phyloP scores from a whole-genome alignment of 2,329 filamentous ascomycete species.

The Magnaporthiopsis poae region DNA sequence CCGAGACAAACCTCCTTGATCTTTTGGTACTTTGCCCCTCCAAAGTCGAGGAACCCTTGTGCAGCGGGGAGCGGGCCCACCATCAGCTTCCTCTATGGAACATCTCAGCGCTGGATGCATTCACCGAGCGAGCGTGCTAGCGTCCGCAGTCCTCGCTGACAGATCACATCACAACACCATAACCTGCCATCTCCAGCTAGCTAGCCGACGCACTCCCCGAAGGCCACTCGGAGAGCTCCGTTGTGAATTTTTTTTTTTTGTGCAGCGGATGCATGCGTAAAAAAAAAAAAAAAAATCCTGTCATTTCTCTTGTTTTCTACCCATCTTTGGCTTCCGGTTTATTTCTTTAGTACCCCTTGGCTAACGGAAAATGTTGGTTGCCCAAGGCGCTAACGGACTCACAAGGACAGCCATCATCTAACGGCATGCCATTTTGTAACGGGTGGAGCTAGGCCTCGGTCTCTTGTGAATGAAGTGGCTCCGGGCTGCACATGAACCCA shows the following conservation, averaged over 20 bases:
- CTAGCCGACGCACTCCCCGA: not conserved
- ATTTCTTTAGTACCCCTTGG: not conserved
- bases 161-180: not conserved
- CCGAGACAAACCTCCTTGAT: not conserved
- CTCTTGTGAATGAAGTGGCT: not conserved
- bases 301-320: not conserved
- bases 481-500: too few relatives aligned
- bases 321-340: not conserved
- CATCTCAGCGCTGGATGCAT: not conserved
- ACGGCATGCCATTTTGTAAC: slow-evolving; percentile 3
- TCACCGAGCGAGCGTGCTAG: not conserved
- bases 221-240: not conserved
- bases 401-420: not conserved
- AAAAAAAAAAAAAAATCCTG: not conserved
- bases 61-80: not conserved
- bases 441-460: not conserved
- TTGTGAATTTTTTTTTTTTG: slow-evolving; percentile 12
- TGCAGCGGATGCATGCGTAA: slow-evolving; percentile 13
- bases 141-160: not conserved
- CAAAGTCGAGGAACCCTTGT: too few relatives aligned
- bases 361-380: too few relatives aligned
- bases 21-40: not conserved
- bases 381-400: too few relatives aligned
- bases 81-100: not conserved
- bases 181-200: not conserved